Evolutionary conservation across 2,329 filamentous ascomycete species (phyloP), one percentile per base, ranked within the genome.

Genomic region (Diaporthe citriasiana): DNA sequence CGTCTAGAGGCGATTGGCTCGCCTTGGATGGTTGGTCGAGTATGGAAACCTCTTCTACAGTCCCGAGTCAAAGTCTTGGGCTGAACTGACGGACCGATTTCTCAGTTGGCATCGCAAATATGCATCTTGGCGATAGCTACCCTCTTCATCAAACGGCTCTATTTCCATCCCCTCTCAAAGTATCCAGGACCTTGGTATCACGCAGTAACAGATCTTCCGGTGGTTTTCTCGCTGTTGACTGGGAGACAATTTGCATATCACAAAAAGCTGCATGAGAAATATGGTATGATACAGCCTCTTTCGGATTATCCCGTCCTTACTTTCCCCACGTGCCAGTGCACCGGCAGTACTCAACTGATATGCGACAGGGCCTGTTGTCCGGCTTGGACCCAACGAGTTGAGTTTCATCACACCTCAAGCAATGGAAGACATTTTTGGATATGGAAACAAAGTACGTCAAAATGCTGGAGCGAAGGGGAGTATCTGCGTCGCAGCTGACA

Each of bases 121-220:
- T 68, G 47, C 63, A 30, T 68, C 1, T n/a, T 68, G 4, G 47
- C 33, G 53, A 17, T 68, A 19, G 40, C 45, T 19, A 30, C 33
- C 47, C 15, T 68, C n/a, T 68, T 51, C 47, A 15, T 68, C 22
- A 68, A 68, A 38, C 33, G 63, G n/a, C 63, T 68, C 15, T 68
- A 68, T 35, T 53, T 68, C n/a, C 63, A 68, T 22, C 47, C 63
- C 13, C 63, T 68, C 3, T 68, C 63, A 30, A 68, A 68, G 9
- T 68, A 53, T n/a, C 63, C 63, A 12, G 63, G 63, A 38, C 63
- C 63, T 1, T 68, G 63, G 63, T 68, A 68, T 30, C 63, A 68
- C 5, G 63, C 63, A 15, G 47, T 68, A 2, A 40, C 63, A 27
- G 63, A 68, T 2, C 47, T 68, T 53, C 63, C 63, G 3, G 47